A percentile compares a stretch with the other conserved stretches of the same genome.
These are phyloP conservation scores for Penicillium oxalicum DNA, from an alignment of 2,329 filamentous ascomycete species.

Conservation along the genomic window DNA sequence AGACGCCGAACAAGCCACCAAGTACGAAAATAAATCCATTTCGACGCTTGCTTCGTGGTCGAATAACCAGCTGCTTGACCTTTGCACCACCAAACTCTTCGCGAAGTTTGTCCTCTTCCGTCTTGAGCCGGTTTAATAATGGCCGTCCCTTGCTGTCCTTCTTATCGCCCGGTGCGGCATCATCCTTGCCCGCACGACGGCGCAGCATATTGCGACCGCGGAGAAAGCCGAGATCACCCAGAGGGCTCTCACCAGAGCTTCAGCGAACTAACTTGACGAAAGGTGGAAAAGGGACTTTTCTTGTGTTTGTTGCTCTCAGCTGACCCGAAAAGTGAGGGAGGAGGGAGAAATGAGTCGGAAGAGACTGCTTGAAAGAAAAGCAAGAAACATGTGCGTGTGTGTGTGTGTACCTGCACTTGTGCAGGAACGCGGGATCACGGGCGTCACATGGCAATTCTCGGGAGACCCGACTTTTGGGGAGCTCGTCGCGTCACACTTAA, in stretches of 20 bases:
- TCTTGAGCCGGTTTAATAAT: slow-evolving; percentile 7
- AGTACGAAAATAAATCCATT: slow-evolving; percentile 79
- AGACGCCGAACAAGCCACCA: slow-evolving; percentile 81
- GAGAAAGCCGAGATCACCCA: slow-evolving; percentile 3
- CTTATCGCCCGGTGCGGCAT: slow-evolving; percentile 20
- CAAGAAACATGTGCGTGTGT: slow-evolving; percentile 8
- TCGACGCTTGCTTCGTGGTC: slow-evolving; percentile 59
- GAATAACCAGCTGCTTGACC: slow-evolving; percentile 29
- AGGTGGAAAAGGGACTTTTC: not conserved
- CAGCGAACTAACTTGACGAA: not conserved
- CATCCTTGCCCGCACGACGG: slow-evolving; percentile 37
- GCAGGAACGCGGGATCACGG: slow-evolving; percentile 10
- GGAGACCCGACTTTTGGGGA: not conserved
- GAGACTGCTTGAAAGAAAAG: not conserved
- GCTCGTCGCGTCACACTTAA: no score
- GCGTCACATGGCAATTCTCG: slow-evolving; percentile 21
- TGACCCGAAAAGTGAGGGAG: slow-evolving; percentile 2
- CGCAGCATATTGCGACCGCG: slow-evolving; percentile 32
- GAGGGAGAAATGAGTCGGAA: slow-evolving; percentile 1
- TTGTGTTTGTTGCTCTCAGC: no score
- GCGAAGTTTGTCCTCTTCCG: slow-evolving; percentile 16
- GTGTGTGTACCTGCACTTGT: slow-evolving; percentile 3
- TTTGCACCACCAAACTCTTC: slow-evolving; percentile 16
- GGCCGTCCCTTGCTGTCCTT: slow-evolving; percentile 10
- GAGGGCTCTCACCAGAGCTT: not conserved